These are phyloP conservation scores for Apiospora kogelbergensis DNA, from an alignment of 2,329 filamentous ascomycete genomes.

Conservation along the genomic window DNA sequence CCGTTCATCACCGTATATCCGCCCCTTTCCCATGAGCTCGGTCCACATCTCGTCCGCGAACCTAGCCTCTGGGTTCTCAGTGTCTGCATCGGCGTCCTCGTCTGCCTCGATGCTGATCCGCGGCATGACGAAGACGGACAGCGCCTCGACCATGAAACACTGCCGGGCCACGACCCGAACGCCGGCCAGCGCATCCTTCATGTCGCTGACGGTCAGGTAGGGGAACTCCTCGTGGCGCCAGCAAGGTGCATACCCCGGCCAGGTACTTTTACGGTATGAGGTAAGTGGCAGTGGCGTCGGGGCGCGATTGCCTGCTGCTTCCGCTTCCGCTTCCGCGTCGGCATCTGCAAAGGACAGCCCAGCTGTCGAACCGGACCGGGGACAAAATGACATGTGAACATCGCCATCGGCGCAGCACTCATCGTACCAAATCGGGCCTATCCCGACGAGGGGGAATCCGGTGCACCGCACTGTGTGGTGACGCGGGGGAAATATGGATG, in stretches of 20 bases:
- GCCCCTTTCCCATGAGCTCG: slow-evolving; percentile 50
- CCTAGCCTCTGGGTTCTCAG: slow-evolving; percentile 34
- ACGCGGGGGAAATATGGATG: slow-evolving; percentile 37
- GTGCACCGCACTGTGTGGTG: slow-evolving; percentile 48
- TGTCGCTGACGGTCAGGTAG: slow-evolving; percentile 47
- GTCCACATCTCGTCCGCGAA: slow-evolving; percentile 45
- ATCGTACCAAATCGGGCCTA: slow-evolving; percentile 51
- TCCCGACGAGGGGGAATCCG: slow-evolving; percentile 51
- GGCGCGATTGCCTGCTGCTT: slow-evolving; percentile 12
- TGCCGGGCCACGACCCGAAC: slow-evolving; percentile 45
- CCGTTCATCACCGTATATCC: slow-evolving; percentile 58
- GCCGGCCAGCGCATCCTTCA: slow-evolving; percentile 43
- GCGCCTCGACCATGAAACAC: slow-evolving; percentile 47
- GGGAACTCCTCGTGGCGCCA: slow-evolving; percentile 57
- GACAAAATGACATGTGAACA: slow-evolving; percentile 44
- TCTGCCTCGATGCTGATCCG: slow-evolving; percentile 33
- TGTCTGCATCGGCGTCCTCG: slow-evolving; percentile 14
- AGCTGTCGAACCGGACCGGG: slow-evolving; percentile 38
- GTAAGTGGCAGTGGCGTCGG: neutral
- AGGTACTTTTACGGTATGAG: slow-evolving; percentile 15
- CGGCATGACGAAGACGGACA: slow-evolving; percentile 44
- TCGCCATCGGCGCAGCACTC: slow-evolving; percentile 44
- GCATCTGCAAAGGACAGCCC: slow-evolving; percentile 15
- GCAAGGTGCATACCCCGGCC: slow-evolving; percentile 43
- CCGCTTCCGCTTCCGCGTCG: neutral